Evolutionary conservation across 257 asterid species (phyloP), one percentile per base, ranked within the genome.

Genomic region (Paraleonurus japonicus): DNA sequence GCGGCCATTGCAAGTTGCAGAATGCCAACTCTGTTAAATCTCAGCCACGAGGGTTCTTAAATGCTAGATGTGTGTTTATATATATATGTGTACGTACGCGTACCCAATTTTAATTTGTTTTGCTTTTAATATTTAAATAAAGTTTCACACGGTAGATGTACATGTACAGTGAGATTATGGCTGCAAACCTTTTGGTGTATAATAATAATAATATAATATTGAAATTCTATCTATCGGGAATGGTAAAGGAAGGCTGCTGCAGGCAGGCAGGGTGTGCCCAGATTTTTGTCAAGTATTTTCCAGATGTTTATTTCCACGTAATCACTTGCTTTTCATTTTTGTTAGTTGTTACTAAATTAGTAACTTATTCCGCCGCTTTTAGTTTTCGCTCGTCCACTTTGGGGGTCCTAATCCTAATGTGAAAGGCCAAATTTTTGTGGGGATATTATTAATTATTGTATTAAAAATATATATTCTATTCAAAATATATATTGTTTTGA

Each of bases 1-100:
- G 74, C 59, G 84, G 95, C 89, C 97, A 89, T 89, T 82, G 87
- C 83, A 47, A 47, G 3, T n/a, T 15, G 53, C 20, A 11, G 7
- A 35, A 35, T 35, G 10, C 12, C 82, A 61, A 79, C 84, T 81
- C 70, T 76, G 78, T 53, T 15, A 71, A 90, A 81, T 74, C 85
- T 79, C 83, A 79, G 76, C 82, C 83, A 72, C 87, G 37, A 35
- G 20, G 75, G 59, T 74, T 70, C 70, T 78, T 75, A 70, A 22
- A 5, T 28, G 19, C 26, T 53, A 54, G 19, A 58, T 61, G 9
- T 57, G 26, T 51, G 24, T 66, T 0, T 74, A 15, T 63, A 24
- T 81, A 50, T 66, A 6, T 41, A 15, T 32, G 9, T 27, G 5
- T 3, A 4, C 20, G 67, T 50, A 71, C 35, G 74, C 71, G 65